Evolutionary conservation across 2,329 filamentous ascomycete species (phyloP), one percentile per base, ranked within the genome.

Genomic region (Cladosporium sp.): DNA sequence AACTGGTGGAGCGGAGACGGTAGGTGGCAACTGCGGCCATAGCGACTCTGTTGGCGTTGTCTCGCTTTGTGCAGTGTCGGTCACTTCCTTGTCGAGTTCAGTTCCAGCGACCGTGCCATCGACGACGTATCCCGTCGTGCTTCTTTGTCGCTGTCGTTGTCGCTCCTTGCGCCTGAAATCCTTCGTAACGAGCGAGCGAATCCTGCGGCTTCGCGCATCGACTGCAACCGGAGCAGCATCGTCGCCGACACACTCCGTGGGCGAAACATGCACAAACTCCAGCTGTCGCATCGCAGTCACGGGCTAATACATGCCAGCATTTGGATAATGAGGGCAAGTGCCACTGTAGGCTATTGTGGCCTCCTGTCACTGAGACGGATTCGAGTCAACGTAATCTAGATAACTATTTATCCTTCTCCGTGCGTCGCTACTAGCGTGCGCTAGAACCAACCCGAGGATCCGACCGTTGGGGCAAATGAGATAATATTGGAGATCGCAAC

Each of bases 81-180:
- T 28, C 16, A 4, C 18, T 23, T 36, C 28, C 6, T 56, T 16
- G n/a, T 25, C 32, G 11, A 8, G 11, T 14, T 36, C 16, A 30
- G 5, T 2, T 32, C 28, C n/a, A 25, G 30, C 11, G 7, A n/a
- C 25, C 2, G 53, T 57, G n/a, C 10, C 32, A 16, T 36, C 11
- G n/a, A 21, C n/a, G 21, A 25, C 8, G 10, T 34, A 6, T 36
- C 8, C n/a, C 14, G 5, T 30, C 26, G 23, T 5, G 3, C 14
- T 48, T 3, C n/a, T 18, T 53, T 53, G 23, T 13, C 16, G 16
- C 7, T 18, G 39, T 43, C 6, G 21, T 7, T 57, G 5, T 16
- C 32, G 53, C 5, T 57, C 53, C 30, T 32, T 57, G n/a, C 53
- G 53, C 21, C 53, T n/a, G 21, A 57, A 57, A 13, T 57, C 53